Percentiles rank a stretch among this genome's conserved stretches.
These are phyloP conservation scores for Colletotrichum euphorbiae DNA, from an alignment of 2,329 filamentous ascomycete species.

Conservation along the genomic window DNA sequence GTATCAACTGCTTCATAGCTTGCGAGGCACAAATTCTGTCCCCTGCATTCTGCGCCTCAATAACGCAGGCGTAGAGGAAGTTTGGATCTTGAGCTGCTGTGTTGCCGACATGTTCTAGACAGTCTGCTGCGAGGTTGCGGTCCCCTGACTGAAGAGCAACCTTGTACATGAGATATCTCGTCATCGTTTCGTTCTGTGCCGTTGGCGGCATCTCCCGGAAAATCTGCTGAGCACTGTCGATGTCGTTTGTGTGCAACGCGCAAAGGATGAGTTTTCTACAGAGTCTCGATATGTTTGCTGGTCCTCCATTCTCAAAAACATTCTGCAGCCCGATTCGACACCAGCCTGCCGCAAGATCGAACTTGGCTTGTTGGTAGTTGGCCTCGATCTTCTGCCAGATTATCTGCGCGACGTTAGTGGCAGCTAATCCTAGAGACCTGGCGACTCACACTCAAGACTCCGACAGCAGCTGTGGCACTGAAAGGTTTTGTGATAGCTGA, in stretches of 20 bases:
- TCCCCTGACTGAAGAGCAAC: slow-evolving; percentile 72
- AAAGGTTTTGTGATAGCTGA: slow-evolving; percentile 61
- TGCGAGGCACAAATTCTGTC: slow-evolving; percentile 67
- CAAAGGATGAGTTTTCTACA: slow-evolving; percentile 80
- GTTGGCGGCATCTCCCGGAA: slow-evolving; percentile 70
- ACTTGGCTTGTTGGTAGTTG: slow-evolving; percentile 63
- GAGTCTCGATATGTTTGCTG: slow-evolving; percentile 75
- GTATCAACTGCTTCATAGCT: slow-evolving; percentile 50
- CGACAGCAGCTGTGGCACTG: slow-evolving; percentile 70
- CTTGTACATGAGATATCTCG: slow-evolving; percentile 81
- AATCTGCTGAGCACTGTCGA: slow-evolving; percentile 63
- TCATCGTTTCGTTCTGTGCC: slow-evolving; percentile 71
- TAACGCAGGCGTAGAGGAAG: slow-evolving; percentile 82
- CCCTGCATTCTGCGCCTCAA: slow-evolving; percentile 77
- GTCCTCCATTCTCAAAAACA: slow-evolving; percentile 74
- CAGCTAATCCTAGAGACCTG: too few relatives aligned
- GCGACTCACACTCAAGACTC: slow-evolving; percentile 71
- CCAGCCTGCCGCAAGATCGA: slow-evolving; percentile 73
- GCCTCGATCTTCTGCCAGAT: slow-evolving; percentile 84
- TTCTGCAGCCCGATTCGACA: slow-evolving; percentile 75
- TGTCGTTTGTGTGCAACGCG: slow-evolving; percentile 69
- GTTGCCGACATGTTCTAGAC: slow-evolving; percentile 71
- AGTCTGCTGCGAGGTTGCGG: slow-evolving; percentile 68
- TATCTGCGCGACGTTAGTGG: slow-evolving; percentile 61
- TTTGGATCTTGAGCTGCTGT: slow-evolving; percentile 64